Base-by-base conservation (phyloP, 805 yeast species). In the Brettanomyces custersianus region DNA sequence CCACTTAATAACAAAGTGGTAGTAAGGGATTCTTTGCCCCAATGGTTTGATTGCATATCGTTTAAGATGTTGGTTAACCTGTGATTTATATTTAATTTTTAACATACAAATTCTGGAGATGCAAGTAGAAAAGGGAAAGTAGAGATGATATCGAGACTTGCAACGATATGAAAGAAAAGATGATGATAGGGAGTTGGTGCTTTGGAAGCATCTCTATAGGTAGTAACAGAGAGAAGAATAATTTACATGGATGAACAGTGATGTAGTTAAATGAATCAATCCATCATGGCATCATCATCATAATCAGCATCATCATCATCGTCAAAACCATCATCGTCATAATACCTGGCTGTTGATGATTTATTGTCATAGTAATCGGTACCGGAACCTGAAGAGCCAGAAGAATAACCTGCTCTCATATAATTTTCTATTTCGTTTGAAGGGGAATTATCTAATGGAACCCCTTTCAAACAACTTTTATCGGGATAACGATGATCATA, bases 351-450 rank as follows among this genome's bases (percentile, higher is more conserved):
- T 41, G 36, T 16, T 29, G 31, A 32, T 3, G 38, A 31, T 9
- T 44, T 40, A 24, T 34, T 34, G 21, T 41, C 21, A 41, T 41
- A 36, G 46, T 36, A 38, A 20, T 41, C 29, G 29, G 33, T 19
- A 22, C 40, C 33, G 13, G 37, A 37, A 23, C 34, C 23, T 6
- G 39, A 21, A 9, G 38, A 22, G 5, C 36, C 8, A 21, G 24
- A 25, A 25, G 36, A 33, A 34, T 54, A 56, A 5, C 63, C 63
- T 23, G 41, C 43, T 40, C 49, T 44, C 62, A 59, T 57, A 40
- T 57, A 57, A 18, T 49, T 40, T 40, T 59, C 64, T 18, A 47
- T 50, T 35, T 56, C 62, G 40, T 47, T 52, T 10, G 58, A 44
- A n/a, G 62, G 60, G 12, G 56, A 52, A 20, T 37, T 42, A 24